Conservation (phyloP, 805 yeast species). For the Spathaspora hagerdaliae region DNA sequence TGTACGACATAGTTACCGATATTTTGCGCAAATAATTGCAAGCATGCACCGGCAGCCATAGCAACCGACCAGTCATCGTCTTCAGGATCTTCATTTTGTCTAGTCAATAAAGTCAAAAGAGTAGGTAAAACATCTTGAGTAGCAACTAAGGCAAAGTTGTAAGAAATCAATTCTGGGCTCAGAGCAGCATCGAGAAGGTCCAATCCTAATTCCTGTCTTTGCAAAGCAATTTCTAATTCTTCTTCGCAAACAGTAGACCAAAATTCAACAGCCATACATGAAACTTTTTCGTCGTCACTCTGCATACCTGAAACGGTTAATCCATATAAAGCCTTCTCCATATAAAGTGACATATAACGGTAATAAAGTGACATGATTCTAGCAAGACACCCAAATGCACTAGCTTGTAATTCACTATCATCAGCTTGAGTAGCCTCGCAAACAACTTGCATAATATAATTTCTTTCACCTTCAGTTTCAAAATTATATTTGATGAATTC, state of each 20-base stretch:
- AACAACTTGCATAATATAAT: slow-evolving; percentile 96
- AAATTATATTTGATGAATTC: slow-evolving; percentile 87
- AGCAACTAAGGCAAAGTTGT: slow-evolving; percentile 83
- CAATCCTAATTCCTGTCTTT: slow-evolving; percentile 57
- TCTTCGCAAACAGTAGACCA: slow-evolving; percentile 99
- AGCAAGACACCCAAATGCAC: slow-evolving; percentile 94
- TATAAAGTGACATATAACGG: slow-evolving; percentile 84
- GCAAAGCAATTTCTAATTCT: slow-evolving; percentile 76
- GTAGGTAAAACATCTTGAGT: slow-evolving; percentile 85
- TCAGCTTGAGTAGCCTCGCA: slow-evolving; percentile 97
- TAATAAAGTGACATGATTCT: slow-evolving; percentile 89
- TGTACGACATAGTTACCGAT: slow-evolving; percentile 83
- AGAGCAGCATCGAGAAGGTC: slow-evolving; percentile 21
- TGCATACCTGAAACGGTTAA: slow-evolving; percentile 91
- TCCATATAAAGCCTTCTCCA: slow-evolving; percentile 94
- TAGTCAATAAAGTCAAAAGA: slow-evolving; percentile 68
- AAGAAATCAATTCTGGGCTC: slow-evolving; percentile 46
- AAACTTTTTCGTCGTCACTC: slow-evolving; percentile 75
- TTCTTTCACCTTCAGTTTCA: slow-evolving; percentile 90
- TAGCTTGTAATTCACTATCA: slow-evolving; percentile 78
- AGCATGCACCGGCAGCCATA: slow-evolving; percentile 98
- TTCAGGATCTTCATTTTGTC: slow-evolving; percentile 89
- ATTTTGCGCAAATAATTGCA: slow-evolving; percentile 88
- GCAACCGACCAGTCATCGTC: slow-evolving; percentile 98
- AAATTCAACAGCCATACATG: slow-evolving; percentile 98